Percentiles rank a stretch among this genome's conserved stretches.
These are phyloP conservation scores for Pulveroboletus sp. DNA, from an alignment of 768 basidiomycete genomes.

Conservation along the genomic window DNA sequence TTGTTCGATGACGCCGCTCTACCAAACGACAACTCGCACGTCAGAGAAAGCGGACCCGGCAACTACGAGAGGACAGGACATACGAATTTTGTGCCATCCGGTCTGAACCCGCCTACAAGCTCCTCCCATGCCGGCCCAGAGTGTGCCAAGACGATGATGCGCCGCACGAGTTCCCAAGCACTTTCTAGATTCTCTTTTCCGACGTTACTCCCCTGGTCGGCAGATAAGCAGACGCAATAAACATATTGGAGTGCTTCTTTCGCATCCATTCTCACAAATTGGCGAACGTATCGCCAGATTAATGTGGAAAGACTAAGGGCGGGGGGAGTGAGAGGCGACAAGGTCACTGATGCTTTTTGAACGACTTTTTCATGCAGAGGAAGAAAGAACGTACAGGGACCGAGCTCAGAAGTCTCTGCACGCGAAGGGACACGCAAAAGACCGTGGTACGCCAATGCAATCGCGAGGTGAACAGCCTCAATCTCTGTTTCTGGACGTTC, in stretches of 20 bases:
- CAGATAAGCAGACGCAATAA: constrained; percentile 76
- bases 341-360: constrained; percentile 50
- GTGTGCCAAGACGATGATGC: constrained; percentile 78
- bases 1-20: constrained; percentile 89
- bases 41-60: neutral
- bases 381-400: constrained; percentile 56
- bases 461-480: constrained; percentile 92
- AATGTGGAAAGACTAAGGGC: constrained; percentile 80
- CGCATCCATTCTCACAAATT: constrained; percentile 90
- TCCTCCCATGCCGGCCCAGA: constrained; percentile 86
- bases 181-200: constrained; percentile 84
- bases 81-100: constrained; percentile 88
- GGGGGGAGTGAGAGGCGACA: constrained; percentile 66
- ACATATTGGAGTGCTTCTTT: constrained; percentile 94
- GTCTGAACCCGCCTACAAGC: constrained; percentile 88
- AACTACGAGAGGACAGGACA: constrained; percentile 29
- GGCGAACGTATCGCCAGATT: constrained; percentile 90
- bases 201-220: constrained; percentile 65
- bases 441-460: constrained; percentile 91
- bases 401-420: constrained; percentile 82
- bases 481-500: constrained; percentile 84
- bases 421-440: constrained; percentile 79
- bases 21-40: neutral
- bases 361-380: neutral
- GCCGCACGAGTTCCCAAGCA: constrained; percentile 76